Conservation (phyloP, 1,284 basidiomycete genomes). For the Sporisorium scitamineum region DNA sequence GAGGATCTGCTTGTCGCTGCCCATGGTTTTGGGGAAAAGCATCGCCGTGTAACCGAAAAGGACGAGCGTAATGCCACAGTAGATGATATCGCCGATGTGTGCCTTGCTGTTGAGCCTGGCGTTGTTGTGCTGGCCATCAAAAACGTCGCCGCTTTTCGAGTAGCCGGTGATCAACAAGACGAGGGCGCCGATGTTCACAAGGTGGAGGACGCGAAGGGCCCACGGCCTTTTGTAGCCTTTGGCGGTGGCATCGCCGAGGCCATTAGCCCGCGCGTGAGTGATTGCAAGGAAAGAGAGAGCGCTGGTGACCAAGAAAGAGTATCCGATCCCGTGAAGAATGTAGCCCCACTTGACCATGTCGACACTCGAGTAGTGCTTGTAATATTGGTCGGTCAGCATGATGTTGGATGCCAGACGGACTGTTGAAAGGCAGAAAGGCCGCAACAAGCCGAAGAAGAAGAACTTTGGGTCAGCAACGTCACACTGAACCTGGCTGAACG, state of each 20-base stretch:
- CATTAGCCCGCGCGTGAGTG: neutral
- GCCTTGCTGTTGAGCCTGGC: slow-evolving; percentile 16
- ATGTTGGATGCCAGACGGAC: slow-evolving; percentile 19
- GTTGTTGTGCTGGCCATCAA: neutral
- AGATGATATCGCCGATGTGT: slow-evolving; percentile 18
- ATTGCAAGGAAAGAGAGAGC: slow-evolving; percentile 16
- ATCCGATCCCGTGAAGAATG: slow-evolving; percentile 23
- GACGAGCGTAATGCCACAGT: slow-evolving; percentile 10
- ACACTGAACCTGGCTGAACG: too few relatives aligned
- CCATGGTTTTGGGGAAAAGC: neutral
- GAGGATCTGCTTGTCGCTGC: slow-evolving; percentile 9
- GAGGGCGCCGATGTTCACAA: slow-evolving; percentile 17
- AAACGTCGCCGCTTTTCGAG: slow-evolving; percentile 7
- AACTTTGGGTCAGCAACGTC: neutral
- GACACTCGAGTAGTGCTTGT: slow-evolving; percentile 14
- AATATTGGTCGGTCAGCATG: slow-evolving; percentile 14
- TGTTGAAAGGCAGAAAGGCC: neutral
- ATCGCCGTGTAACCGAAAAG: neutral
- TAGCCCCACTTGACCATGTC: slow-evolving; percentile 11
- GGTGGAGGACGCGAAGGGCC: slow-evolving; percentile 10
- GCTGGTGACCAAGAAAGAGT: slow-evolving; percentile 21
- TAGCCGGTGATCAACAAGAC: slow-evolving; percentile 29
- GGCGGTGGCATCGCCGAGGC: slow-evolving; percentile 8
- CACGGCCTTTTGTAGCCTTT: slow-evolving; percentile 15
- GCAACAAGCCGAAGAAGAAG: too few relatives aligned